A percentile compares a stretch with the other conserved stretches of the same genome.
Evolutionary conservation across 202 grass and related monocot genomes (phyloP).

Genomic region (Setaria italica): DNA sequence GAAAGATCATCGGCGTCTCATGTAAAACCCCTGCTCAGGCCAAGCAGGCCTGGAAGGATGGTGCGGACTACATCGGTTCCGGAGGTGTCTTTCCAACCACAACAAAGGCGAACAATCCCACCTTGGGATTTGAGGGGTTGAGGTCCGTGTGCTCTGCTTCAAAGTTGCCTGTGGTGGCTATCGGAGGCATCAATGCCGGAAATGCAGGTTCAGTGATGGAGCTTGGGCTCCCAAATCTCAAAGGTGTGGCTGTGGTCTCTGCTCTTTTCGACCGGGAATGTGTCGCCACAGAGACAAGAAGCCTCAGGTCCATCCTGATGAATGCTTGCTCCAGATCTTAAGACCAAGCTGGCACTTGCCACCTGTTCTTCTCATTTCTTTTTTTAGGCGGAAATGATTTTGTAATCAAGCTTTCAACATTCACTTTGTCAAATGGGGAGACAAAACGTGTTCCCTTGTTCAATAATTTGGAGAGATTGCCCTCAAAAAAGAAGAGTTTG

Average conservation of each 20-base stretch:
- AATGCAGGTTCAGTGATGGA: constrained; percentile 78
- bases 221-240: constrained; percentile 65
- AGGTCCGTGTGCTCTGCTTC: constrained; percentile 66
- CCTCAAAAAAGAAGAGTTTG: neutral
- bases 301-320: constrained; percentile 62
- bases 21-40: constrained; percentile 83
- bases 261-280: constrained; percentile 75
- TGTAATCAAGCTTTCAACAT: neutral
- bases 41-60: constrained; percentile 77
- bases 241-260: constrained; percentile 82
- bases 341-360: constrained; percentile 16
- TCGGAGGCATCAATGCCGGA: constrained; percentile 69
- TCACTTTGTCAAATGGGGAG: neutral
- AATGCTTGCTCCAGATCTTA: constrained; percentile 44
- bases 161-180: constrained; percentile 86
- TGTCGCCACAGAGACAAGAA: constrained; percentile 60
- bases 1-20: constrained; percentile 87
- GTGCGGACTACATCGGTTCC: constrained; percentile 80
- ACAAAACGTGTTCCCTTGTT: neutral
- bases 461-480: neutral
- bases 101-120: constrained; percentile 72
- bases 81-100: constrained; percentile 82
- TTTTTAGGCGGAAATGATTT: neutral
- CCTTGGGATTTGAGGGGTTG: constrained; percentile 81
- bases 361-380: neutral